A percentile compares a stretch with the other conserved stretches of the same genome.
phyloP scores from a whole-genome alignment of 331 rosid genomes.

The Stylosanthes scabra region DNA sequence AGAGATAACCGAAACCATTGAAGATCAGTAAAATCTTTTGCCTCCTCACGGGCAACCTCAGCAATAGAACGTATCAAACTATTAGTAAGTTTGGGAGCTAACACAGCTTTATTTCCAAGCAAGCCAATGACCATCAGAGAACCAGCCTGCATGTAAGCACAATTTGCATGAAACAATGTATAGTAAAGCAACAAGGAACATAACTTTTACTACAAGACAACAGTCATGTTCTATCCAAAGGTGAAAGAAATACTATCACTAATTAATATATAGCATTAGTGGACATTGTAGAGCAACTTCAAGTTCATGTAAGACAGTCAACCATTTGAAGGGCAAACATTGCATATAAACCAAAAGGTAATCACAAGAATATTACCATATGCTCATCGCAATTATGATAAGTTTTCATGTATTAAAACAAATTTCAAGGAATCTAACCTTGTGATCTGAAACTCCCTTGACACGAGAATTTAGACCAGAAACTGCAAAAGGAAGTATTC shows the following conservation, averaged over 20 bases:
- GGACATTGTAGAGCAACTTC: conserved; percentile 1
- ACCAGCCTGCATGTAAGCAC: conserved; percentile 68
- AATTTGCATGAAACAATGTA: conserved; percentile 16
- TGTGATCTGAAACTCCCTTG: conserved; percentile 69
- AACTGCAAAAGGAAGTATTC: conserved; percentile 73
- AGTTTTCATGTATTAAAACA: neutral
- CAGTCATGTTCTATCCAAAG: too few relatives aligned
- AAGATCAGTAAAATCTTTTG: conserved; percentile 65
- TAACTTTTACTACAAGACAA: conserved; percentile 9
- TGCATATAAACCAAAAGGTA: neutral
- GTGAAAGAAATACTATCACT: neutral
- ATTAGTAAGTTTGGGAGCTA: conserved; percentile 79
- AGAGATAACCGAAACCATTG: conserved; percentile 82
- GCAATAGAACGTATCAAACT: conserved; percentile 75
- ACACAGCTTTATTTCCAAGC: conserved; percentile 73
- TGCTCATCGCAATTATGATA: neutral
- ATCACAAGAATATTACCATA: neutral
- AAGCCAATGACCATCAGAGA: conserved; percentile 90
- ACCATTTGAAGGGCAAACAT: conserved; percentile 16
- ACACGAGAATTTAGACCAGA: conserved; percentile 74
- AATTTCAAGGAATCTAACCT: conserved; percentile 57
- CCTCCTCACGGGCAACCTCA: conserved; percentile 70
- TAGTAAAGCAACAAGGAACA: conserved; percentile 2
- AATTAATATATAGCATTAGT: neutral
- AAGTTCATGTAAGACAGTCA: conserved; percentile 14